These are phyloP conservation scores for Leccinum fallax DNA, from an alignment of 1,284 basidiomycete genomes.

Conservation along the genomic window DNA sequence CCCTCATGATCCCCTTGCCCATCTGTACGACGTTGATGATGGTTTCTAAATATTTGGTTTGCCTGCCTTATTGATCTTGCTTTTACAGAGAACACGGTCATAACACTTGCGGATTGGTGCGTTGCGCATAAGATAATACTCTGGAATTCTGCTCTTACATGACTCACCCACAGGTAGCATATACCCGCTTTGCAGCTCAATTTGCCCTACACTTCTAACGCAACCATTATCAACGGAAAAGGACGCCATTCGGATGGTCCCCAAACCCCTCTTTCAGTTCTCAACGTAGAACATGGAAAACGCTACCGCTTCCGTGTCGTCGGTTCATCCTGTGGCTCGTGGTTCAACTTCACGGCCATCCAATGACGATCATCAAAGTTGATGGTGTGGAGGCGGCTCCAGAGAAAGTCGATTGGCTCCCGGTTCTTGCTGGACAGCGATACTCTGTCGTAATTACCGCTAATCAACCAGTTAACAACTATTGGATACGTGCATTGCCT, in stretches of 20 bases:
- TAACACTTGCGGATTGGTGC: constrained; percentile 43
- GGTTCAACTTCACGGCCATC: constrained; percentile 42
- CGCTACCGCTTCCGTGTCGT: constrained; percentile 39
- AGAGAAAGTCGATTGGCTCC: constrained; percentile 37
- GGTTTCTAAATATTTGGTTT: constrained; percentile 30
- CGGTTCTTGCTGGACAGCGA: constrained; percentile 39
- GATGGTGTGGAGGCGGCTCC: constrained; percentile 49
- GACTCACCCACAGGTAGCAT: constrained; percentile 26
- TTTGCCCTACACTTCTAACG: constrained; percentile 35
- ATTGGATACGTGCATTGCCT: constrained; percentile 35
- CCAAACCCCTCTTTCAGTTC: constrained; percentile 35
- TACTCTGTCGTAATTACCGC: constrained; percentile 41
- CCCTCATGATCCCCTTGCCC: constrained; percentile 43
- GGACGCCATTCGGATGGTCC: constrained; percentile 42
- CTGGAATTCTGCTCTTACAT: not conserved
- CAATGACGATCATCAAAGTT: constrained; percentile 49
- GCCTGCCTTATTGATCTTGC: not conserved
- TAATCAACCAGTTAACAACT: constrained; percentile 40
- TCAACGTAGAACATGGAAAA: constrained; percentile 35
- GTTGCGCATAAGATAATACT: not conserved
- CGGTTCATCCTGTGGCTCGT: constrained; percentile 30
- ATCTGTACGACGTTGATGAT: constrained; percentile 47
- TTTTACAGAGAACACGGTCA: constrained; percentile 38
- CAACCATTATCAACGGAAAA: constrained; percentile 51
- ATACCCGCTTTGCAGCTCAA: constrained; percentile 11